phyloP scores from a whole-genome alignment of 306 rosid genomes.

The Cucumis sativus region Cucumber_9930_V3 NC_026656.2:8858001-8858500 shows the following conservation, averaged over 20 bases:
- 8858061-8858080: background rate
- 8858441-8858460: background rate
- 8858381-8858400: background rate
- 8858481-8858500: conserved; percentile 9
- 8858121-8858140: background rate
- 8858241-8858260: too few relatives aligned
- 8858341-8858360: background rate
- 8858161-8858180: background rate
- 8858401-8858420: background rate
- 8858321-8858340: background rate
- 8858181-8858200: background rate
- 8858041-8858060: too few relatives aligned
- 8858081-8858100: background rate
- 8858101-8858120: background rate
- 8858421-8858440: background rate
- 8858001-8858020: too few relatives aligned
- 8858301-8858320: background rate
- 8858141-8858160: background rate
- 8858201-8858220: background rate
- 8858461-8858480: background rate
- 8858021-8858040: too few relatives aligned
- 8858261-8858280: background rate
- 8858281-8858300: too few relatives aligned
- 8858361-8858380: background rate
- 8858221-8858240: background rate